phyloP scores from a whole-genome alignment of 768 basidiomycete species.

The Fibroporia radiculosa region DNA sequence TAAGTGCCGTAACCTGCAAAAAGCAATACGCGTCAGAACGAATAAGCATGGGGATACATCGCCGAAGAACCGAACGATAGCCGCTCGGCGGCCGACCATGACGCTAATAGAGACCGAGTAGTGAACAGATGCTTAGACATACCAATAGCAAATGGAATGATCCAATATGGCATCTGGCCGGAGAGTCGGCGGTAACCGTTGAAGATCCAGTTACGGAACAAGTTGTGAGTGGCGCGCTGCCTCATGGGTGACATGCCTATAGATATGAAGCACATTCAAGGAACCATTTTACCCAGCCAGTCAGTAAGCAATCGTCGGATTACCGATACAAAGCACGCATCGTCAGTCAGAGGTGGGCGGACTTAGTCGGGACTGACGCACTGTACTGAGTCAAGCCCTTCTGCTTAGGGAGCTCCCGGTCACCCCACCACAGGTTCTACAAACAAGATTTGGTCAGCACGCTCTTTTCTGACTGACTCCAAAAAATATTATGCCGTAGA shows the following conservation, averaged over 20 bases:
- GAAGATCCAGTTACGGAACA: constrained; percentile 72
- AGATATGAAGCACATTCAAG: not conserved
- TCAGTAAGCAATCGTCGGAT: not conserved
- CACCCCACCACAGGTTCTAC: constrained; percentile 91
- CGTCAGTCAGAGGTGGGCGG: too few relatives aligned
- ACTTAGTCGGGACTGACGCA: constrained; percentile 38
- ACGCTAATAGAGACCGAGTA: not conserved
- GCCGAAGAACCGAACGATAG: not conserved
- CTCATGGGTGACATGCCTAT: constrained; percentile 80
- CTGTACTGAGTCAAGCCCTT: constrained; percentile 78
- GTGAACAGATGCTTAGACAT: constrained; percentile 24
- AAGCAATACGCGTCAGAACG: too few relatives aligned
- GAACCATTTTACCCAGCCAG: not conserved
- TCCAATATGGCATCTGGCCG: constrained; percentile 69
- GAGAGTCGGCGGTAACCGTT: constrained; percentile 78
- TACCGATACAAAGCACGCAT: too few relatives aligned
- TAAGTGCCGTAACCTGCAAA: constrained; percentile 67
- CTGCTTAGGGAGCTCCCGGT: constrained; percentile 55
- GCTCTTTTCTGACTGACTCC: not conserved
- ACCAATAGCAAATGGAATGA: constrained; percentile 74
- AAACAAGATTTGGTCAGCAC: not conserved
- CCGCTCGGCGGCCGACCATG: not conserved
- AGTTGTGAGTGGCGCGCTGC: constrained; percentile 63
- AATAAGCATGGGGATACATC: too few relatives aligned
- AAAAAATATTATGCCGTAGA: too few relatives aligned